Conservation (phyloP, 257 asterid genomes). For the Dorcoceras hygrometricum region DNA sequence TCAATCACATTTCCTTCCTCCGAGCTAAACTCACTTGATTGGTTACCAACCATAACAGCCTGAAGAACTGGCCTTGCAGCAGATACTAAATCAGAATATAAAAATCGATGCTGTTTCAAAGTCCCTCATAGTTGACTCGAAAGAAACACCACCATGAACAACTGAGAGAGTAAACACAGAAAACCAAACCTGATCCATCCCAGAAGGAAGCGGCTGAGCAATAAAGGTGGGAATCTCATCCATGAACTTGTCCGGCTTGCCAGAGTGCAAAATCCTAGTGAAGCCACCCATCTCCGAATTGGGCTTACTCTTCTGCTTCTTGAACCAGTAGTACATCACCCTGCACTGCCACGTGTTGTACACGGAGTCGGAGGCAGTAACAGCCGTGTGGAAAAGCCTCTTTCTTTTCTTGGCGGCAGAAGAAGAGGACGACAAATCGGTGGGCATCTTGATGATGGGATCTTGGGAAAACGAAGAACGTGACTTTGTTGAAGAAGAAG, state of each 20-base stretch:
- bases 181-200: slow-evolving; percentile 73
- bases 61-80: background rate
- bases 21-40: background rate
- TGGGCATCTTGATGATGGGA: slow-evolving; percentile 80
- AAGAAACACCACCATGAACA: no score
- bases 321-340: slow-evolving; percentile 96
- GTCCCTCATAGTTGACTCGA: background rate
- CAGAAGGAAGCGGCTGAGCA: slow-evolving; percentile 88
- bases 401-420: slow-evolving; percentile 28
- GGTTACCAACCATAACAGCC: background rate
- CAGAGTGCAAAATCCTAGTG: slow-evolving; percentile 82
- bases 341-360: slow-evolving; percentile 97
- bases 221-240: slow-evolving; percentile 94
- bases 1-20: background rate
- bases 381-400: slow-evolving; percentile 88
- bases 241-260: slow-evolving; percentile 71
- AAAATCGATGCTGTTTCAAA: background rate
- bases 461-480: slow-evolving; percentile 29
- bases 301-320: slow-evolving; percentile 49
- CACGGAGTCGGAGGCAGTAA: slow-evolving; percentile 81
- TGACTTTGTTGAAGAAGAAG: slow-evolving; percentile 22
- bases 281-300: slow-evolving; percentile 90
- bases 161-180: background rate
- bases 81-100: slow-evolving; percentile 2
- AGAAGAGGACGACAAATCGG: slow-evolving; percentile 22